Conservation (phyloP, 495 filamentous ascomycete genomes). For the Arthonia radiata region DNA sequence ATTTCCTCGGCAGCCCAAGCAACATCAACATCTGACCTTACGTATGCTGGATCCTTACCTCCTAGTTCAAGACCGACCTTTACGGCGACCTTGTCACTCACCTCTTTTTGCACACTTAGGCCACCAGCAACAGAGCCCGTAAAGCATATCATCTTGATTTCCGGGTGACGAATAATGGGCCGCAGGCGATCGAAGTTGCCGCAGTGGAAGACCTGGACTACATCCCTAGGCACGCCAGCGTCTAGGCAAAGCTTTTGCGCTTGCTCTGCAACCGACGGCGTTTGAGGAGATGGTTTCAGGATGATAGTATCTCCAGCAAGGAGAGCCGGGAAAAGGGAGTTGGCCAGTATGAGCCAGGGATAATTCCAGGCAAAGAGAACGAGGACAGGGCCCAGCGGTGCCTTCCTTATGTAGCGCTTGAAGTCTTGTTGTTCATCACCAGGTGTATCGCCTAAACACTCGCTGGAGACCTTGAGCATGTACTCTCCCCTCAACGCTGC, state of each 20-base stretch:
- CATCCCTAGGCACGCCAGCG: conserved; percentile 53
- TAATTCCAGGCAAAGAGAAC: conserved; percentile 97
- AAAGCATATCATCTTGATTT: conserved; percentile 59
- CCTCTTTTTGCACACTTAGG: conserved; percentile 59
- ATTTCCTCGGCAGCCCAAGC: conserved; percentile 81
- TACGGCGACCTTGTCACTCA: conserved; percentile 45
- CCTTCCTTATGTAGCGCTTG: conserved; percentile 67
- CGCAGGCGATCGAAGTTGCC: conserved; percentile 49
- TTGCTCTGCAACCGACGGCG: conserved; percentile 70
- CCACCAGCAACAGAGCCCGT: conserved; percentile 83
- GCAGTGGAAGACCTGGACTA: conserved; percentile 75
- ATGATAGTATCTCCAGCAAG: conserved; percentile 75
- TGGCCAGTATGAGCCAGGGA: conserved; percentile 75
- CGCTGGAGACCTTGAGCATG: conserved; percentile 50
- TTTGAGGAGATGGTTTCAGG: conserved; percentile 82
- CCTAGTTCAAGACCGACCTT: conserved; percentile 74
- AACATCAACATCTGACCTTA: conserved; percentile 64
- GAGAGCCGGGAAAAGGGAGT: conserved; percentile 69
- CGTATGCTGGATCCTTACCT: conserved; percentile 81
- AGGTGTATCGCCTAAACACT: conserved; percentile 44
- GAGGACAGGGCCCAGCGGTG: conserved; percentile 60
- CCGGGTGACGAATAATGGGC: conserved; percentile 42
- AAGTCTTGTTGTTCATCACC: conserved; percentile 69
- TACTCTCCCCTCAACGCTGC: conserved; percentile 62
- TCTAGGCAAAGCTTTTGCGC: conserved; percentile 46